Evolutionary conservation across 2,329 filamentous ascomycete species (phyloP), one percentile per base, ranked within the genome.

Genomic region (Trichoderma sp.): DNA sequence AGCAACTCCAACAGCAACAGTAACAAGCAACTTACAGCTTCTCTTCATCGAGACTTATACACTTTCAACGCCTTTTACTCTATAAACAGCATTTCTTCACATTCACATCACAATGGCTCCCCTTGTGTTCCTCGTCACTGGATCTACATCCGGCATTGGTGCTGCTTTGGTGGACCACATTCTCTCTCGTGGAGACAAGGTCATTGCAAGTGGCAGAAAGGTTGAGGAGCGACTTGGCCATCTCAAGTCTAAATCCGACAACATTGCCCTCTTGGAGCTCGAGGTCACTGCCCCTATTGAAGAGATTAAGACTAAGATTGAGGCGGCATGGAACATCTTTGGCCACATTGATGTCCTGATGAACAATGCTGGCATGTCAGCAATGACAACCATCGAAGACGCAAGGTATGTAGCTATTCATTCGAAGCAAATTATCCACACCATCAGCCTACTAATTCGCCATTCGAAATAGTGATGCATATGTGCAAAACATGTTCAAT

Each of bases 341-440:
- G 83, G 82, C 0, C 79, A 76, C 8, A 81, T 84, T 18, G 82
- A 84, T 31, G 76, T 84, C 6, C 71, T 84, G 18, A 76, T 83
- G 24, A 84, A 84, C 76, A 84, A 84, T 62, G 83, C 83, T 9
- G 83, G 81, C 35, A 81, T 79, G 35, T 81, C 80, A 1, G 75
- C 78, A 2, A 76, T 81, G 59, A 79, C 78, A 12, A 77, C 77
- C 18, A 78, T 78, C 33, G 83, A 84, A 16, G 83, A 84, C 35
- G 79, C 81, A 11, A 76, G 78, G 83, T 84, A 77, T n/a, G 41
- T 45, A 59, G 81, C 79, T 14, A 18, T 16, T 50, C 11, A 7
- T n/a, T n/a, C 4, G 8, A 0, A 3, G 11, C 8, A 2, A n/a
- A 33, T 29, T 11, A 3, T 29, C 4, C 12, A 4, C 7, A 2